These are phyloP conservation scores for Ceratocystis destructans DNA, from an alignment of 2,329 filamentous ascomycete species.

Conservation along the genomic window DNA sequence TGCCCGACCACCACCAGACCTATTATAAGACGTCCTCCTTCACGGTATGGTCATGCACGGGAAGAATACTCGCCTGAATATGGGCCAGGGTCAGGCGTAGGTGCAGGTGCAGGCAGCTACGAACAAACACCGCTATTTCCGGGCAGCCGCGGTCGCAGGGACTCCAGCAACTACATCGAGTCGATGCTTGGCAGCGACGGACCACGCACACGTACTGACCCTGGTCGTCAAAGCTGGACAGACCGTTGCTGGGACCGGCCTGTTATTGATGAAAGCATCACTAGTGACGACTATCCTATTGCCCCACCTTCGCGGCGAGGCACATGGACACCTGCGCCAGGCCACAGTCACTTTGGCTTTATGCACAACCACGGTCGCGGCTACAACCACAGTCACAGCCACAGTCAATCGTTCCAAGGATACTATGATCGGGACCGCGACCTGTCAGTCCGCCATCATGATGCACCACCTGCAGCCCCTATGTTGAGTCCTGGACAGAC, in stretches of 20 bases:
- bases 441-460: background rate
- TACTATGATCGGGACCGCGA: slow-evolving; percentile 11
- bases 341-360: slow-evolving; percentile 9
- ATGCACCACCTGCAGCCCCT: slow-evolving; percentile 7
- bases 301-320: slow-evolving; percentile 7
- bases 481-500: slow-evolving; percentile 5
- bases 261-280: background rate
- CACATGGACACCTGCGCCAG: slow-evolving; percentile 12
- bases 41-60: slow-evolving; percentile 8
- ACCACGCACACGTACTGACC: background rate
- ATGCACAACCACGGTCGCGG: background rate
- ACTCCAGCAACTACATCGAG: slow-evolving; percentile 8
- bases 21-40: background rate
- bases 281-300: background rate
- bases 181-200: background rate
- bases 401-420: slow-evolving; percentile 13
- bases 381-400: background rate
- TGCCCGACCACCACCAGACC: slow-evolving; percentile 14
- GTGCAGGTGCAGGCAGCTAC: background rate
- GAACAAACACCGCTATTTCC: slow-evolving; percentile 6
- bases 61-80: slow-evolving; percentile 12
- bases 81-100: background rate
- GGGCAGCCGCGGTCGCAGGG: background rate
- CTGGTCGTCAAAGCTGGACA: slow-evolving; percentile 7
- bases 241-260: slow-evolving; percentile 9